Conservation (phyloP, 2,329 filamentous ascomycete genomes). For the Phyllosticta citriasiana region DNA sequence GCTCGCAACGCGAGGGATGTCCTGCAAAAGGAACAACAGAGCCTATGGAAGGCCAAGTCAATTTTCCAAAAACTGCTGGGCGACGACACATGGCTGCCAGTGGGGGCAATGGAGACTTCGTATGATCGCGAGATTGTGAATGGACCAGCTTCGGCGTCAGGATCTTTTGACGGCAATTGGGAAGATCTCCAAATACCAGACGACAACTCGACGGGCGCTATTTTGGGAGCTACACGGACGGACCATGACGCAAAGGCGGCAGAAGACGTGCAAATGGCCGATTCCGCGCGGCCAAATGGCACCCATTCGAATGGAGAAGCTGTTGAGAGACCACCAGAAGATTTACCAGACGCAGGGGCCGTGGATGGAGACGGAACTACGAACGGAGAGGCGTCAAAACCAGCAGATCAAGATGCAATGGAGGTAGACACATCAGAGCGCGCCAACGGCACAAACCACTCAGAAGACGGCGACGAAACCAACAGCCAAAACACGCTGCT, state of each 20-base stretch:
- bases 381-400: background rate
- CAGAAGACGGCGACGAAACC: slow-evolving; percentile 33
- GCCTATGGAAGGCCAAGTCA: slow-evolving; percentile 64
- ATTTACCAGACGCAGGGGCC: background rate
- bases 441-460: slow-evolving; percentile 4
- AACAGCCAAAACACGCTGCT: slow-evolving; percentile 34
- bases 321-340: background rate
- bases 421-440: slow-evolving; percentile 2
- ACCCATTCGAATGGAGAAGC: background rate
- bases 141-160: background rate
- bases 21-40: slow-evolving; percentile 63
- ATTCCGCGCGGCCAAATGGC: background rate
- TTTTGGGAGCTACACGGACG: background rate
- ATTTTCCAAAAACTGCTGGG: slow-evolving; percentile 64
- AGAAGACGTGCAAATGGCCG: slow-evolving; percentile 5
- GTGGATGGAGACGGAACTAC: background rate
- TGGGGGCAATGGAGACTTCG: slow-evolving; percentile 41
- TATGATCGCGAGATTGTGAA: slow-evolving; percentile 40
- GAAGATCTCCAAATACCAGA: slow-evolving; percentile 2
- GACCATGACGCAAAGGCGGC: background rate
- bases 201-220: background rate
- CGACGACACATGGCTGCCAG: slow-evolving; percentile 58
- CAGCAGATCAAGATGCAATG: slow-evolving; percentile 3
- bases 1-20: slow-evolving; percentile 59
- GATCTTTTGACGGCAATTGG: slow-evolving; percentile 5